These are phyloP conservation scores for Globisporangium megalacanthum DNA, from an alignment of 352 stramenopile species.

Conservation along the genomic window DNA sequence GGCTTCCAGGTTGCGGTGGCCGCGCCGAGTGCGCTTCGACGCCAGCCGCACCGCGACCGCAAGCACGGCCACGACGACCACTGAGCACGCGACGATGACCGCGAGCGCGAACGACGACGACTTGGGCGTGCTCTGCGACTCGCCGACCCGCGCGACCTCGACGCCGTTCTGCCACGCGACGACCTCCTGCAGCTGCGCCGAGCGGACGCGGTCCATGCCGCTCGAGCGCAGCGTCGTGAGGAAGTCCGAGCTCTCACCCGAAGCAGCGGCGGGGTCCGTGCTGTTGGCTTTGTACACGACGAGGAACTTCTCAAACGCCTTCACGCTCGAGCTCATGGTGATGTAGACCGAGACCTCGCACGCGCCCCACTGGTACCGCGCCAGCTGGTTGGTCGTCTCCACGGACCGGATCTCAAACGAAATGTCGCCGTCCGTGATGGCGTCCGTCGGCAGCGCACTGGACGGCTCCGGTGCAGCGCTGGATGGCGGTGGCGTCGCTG, in stretches of 20 bases:
- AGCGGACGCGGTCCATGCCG: conserved; percentile 29
- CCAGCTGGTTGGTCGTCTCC: conserved; percentile 19
- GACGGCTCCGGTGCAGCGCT: background rate
- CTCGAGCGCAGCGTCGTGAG: conserved; percentile 21
- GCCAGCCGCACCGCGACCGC: conserved; percentile 26
- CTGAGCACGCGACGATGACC: conserved; percentile 22
- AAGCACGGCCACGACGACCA: conserved; percentile 26
- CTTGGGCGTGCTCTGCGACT: conserved; percentile 8
- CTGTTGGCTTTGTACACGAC: conserved; percentile 26
- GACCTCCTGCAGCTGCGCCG: conserved; percentile 26
- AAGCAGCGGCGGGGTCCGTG: conserved; percentile 1
- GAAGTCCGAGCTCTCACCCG: conserved; percentile 15
- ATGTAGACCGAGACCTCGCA: conserved; percentile 31
- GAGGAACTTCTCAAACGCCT: conserved; percentile 36
- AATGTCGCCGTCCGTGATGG: conserved; percentile 10
- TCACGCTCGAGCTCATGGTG: conserved; percentile 27
- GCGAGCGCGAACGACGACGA: conserved; percentile 21
- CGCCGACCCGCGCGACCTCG: conserved; percentile 29
- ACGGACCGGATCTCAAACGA: conserved; percentile 30
- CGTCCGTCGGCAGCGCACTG: background rate
- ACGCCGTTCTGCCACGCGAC: conserved; percentile 31
- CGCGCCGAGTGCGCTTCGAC: conserved; percentile 15
- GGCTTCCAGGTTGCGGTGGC: conserved; percentile 17
- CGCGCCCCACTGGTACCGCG: conserved; percentile 30
- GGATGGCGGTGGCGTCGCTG: conserved; percentile 1